These are phyloP conservation scores for Phaffia australis DNA, from an alignment of 768 basidiomycete genomes.

Conservation along the genomic window DNA sequence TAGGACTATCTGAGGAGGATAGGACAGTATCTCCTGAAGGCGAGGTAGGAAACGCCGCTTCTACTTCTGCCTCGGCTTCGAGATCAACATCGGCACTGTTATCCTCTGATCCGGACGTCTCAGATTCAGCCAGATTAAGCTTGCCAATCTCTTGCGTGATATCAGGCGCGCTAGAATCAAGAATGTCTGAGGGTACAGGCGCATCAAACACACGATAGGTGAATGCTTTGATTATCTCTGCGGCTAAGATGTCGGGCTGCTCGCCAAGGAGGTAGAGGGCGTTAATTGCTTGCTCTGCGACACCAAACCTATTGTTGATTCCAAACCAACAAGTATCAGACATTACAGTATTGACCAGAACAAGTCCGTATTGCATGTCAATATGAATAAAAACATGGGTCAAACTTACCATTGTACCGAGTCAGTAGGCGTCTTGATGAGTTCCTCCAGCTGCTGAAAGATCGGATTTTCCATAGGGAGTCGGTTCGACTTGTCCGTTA, in stretches of 20 bases:
- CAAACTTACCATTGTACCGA: slow-evolving; percentile 66
- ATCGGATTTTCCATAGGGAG: slow-evolving; percentile 77
- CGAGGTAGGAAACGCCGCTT: slow-evolving; percentile 36
- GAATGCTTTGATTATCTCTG: slow-evolving; percentile 69
- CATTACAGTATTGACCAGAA: neutral
- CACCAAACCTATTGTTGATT: slow-evolving; percentile 51
- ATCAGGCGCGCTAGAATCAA: slow-evolving; percentile 16
- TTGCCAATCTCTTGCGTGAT: slow-evolving; percentile 24
- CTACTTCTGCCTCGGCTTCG: slow-evolving; percentile 50
- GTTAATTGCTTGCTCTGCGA: slow-evolving; percentile 94
- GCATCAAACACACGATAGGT: slow-evolving; percentile 55
- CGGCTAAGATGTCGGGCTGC: slow-evolving; percentile 76
- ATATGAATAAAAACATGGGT: neutral
- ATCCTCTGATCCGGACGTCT: slow-evolving; percentile 1
- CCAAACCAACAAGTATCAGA: neutral
- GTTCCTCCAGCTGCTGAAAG: slow-evolving; percentile 68
- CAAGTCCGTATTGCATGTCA: neutral
- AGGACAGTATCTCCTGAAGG: slow-evolving; percentile 25
- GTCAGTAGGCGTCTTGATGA: slow-evolving; percentile 67
- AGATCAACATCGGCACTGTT: slow-evolving; percentile 30
- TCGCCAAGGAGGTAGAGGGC: slow-evolving; percentile 90
- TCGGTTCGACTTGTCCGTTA: slow-evolving; percentile 73
- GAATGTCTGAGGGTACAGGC: neutral
- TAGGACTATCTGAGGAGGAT: slow-evolving; percentile 31
- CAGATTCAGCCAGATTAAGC: neutral